Conservation (phyloP, 345 rosid species). For the Gossypium anomalum region DNA sequence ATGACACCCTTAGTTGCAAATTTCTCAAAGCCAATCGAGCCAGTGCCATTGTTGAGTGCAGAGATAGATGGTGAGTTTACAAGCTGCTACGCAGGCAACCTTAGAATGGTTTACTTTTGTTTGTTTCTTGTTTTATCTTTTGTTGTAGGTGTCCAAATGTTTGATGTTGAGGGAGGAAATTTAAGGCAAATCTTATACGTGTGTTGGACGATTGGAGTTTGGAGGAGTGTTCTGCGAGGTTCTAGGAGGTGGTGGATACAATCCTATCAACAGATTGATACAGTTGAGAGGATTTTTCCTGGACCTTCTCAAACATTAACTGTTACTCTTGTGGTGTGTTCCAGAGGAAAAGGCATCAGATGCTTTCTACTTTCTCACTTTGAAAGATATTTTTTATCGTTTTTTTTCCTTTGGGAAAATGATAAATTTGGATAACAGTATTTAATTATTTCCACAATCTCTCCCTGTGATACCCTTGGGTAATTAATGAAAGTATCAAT, state of each 20-base stretch:
- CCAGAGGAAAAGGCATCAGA: neutral
- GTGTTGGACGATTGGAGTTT: neutral
- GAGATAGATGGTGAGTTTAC: neutral
- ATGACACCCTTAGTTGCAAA: conserved; percentile 33
- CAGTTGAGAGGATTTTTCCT: neutral
- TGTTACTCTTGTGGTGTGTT: neutral
- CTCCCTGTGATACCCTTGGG: too few species aligned
- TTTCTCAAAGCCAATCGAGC: conserved; percentile 60
- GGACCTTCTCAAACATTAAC: conserved; percentile 4
- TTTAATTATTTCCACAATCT: too few species aligned
- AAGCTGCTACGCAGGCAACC: neutral
- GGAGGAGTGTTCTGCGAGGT: neutral
- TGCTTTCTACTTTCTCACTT: neutral
- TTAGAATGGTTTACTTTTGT: neutral
- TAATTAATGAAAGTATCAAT: neutral
- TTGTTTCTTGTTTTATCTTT: neutral
- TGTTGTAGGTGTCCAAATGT: neutral
- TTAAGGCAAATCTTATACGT: neutral
- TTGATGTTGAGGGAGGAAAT: neutral
- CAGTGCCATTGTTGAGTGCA: conserved; percentile 40
- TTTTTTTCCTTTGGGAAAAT: too few species aligned
- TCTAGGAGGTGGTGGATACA: conserved; percentile 3
- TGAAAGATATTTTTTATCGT: neutral
- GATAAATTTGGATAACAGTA: too few species aligned
- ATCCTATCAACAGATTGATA: neutral